Evolutionary conservation across 768 basidiomycete species (phyloP).

Genomic region (Panellus pusillus): DNA sequence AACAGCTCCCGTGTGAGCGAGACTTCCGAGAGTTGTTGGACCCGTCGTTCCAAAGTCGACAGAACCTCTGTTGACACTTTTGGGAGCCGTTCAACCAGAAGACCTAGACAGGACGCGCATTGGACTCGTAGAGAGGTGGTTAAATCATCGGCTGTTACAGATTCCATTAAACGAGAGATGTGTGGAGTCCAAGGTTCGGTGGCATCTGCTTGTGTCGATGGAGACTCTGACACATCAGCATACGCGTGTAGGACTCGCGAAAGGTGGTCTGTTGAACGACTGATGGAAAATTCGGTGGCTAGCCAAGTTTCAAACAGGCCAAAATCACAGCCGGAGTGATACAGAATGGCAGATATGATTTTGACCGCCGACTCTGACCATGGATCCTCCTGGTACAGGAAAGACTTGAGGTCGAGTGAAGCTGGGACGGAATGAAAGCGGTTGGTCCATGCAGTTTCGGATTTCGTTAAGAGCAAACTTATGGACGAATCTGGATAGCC

Average conservation of each 20-base stretch:
- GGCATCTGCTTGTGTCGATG: conserved; percentile 20
- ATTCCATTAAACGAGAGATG: conserved; percentile 27
- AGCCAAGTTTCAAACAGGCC: conserved; percentile 43
- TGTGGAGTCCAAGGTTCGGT: conserved; percentile 29
- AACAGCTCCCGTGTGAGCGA: conserved; percentile 31
- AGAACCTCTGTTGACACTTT: conserved; percentile 23
- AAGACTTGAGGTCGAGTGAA: conserved; percentile 30
- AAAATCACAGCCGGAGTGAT: conserved; percentile 32
- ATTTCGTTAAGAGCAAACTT: conserved; percentile 22
- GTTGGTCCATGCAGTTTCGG: conserved; percentile 35
- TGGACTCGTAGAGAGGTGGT: conserved; percentile 18
- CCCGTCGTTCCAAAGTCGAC: conserved; percentile 25
- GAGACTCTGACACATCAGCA: conserved; percentile 39
- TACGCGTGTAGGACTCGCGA: conserved; percentile 45
- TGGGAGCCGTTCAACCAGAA: conserved; percentile 29
- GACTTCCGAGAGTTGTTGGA: conserved; percentile 28
- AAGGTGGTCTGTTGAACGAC: conserved; percentile 30
- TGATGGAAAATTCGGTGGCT: conserved; percentile 26
- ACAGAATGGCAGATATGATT: conserved; percentile 46
- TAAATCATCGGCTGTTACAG: conserved; percentile 16
- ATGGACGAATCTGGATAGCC: conserved; percentile 19
- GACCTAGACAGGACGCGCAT: conserved; percentile 30
- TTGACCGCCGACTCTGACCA: conserved; percentile 48
- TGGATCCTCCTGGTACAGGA: conserved; percentile 37
- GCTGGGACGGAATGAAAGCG: conserved; percentile 22